phyloP scores from a whole-genome alignment of 1,284 basidiomycete species.

The Leccinum pallidistipes region DNA sequence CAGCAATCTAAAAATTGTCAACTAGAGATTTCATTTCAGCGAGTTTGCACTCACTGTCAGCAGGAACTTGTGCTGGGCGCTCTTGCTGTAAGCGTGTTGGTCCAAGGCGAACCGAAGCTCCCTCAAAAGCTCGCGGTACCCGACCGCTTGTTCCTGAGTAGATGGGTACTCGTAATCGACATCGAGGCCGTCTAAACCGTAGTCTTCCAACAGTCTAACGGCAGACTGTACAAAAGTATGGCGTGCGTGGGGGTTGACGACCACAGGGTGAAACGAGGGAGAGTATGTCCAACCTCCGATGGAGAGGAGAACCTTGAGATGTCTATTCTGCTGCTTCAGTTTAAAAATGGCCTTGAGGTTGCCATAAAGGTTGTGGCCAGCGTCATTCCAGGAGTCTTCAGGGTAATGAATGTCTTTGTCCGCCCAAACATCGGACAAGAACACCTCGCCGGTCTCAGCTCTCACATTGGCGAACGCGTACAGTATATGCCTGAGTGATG shows the following conservation, averaged over 20 bases:
- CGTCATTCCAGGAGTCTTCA: conserved; percentile 89
- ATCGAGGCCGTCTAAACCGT: conserved; percentile 72
- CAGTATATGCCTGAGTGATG: conserved; percentile 61
- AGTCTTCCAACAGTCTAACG: conserved; percentile 81
- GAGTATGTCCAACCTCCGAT: conserved; percentile 95
- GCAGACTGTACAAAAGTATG: conserved; percentile 78
- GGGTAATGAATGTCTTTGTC: conserved; percentile 89
- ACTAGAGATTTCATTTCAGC: background rate
- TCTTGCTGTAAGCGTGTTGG: conserved; percentile 59
- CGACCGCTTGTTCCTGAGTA: conserved; percentile 66
- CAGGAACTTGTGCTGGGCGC: conserved; percentile 62
- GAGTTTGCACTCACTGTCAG: conserved; percentile 58
- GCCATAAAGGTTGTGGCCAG: conserved; percentile 85
- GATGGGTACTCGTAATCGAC: conserved; percentile 87
- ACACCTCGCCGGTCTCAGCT: conserved; percentile 80
- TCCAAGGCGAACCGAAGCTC: conserved; percentile 74
- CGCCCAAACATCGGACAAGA: conserved; percentile 88
- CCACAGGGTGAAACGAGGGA: conserved; percentile 73
- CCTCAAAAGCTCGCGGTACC: conserved; percentile 70
- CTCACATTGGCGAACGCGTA: conserved; percentile 91
- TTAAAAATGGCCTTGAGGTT: conserved; percentile 93
- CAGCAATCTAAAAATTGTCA: conserved; percentile 65
- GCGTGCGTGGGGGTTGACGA: conserved; percentile 62
- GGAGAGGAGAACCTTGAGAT: conserved; percentile 83
- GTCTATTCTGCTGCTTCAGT: conserved; percentile 84